Percentiles rank a stretch among this genome's conserved stretches.
These are phyloP conservation scores for Ophiosphaerella narmari DNA, from an alignment of 2,329 filamentous ascomycete species.

Conservation along the genomic window DNA sequence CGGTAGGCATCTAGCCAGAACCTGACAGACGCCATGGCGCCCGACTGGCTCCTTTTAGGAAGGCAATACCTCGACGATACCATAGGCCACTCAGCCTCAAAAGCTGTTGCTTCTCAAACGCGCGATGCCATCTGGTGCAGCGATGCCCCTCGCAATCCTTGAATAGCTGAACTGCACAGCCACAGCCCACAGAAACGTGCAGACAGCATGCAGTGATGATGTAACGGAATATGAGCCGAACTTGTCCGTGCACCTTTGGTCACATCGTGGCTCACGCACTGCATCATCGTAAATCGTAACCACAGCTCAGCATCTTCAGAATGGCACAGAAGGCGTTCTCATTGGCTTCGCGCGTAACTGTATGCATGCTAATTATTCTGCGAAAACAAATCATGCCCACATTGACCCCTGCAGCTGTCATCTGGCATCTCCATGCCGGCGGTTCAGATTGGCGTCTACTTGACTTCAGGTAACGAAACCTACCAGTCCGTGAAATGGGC, in stretches of 20 bases:
- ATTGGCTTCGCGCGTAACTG: conserved; percentile 51
- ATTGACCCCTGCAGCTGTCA: conserved; percentile 45
- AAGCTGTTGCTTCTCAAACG: conserved; percentile 21
- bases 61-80: conserved; percentile 7
- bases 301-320: conserved; percentile 11
- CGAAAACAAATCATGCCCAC: conserved; percentile 2
- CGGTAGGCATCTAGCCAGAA: conserved; percentile 1
- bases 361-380: conserved; percentile 16
- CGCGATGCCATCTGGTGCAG: conserved; percentile 11
- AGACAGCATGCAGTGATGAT: conserved; percentile 27
- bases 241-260: conserved; percentile 25
- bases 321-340: conserved; percentile 46
- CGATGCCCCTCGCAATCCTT: too few species aligned
- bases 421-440: conserved; percentile 71
- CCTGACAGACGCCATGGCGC: conserved; percentile 22
- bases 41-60: conserved; percentile 12
- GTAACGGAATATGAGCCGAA: conserved; percentile 30
- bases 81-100: conserved; percentile 10
- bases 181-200: conserved; percentile 1
- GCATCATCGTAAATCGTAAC: conserved; percentile 33
- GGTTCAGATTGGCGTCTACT: conserved; percentile 75
- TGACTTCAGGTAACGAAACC: conserved; percentile 68
- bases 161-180: too few species aligned
- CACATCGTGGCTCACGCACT: conserved; percentile 21
- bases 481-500: conserved; percentile 62